Evolutionary conservation across 2,329 filamentous ascomycete genomes (phyloP), one percentile per base, ranked within the genome.

Genomic region (Xylariaceae sp.): DNA sequence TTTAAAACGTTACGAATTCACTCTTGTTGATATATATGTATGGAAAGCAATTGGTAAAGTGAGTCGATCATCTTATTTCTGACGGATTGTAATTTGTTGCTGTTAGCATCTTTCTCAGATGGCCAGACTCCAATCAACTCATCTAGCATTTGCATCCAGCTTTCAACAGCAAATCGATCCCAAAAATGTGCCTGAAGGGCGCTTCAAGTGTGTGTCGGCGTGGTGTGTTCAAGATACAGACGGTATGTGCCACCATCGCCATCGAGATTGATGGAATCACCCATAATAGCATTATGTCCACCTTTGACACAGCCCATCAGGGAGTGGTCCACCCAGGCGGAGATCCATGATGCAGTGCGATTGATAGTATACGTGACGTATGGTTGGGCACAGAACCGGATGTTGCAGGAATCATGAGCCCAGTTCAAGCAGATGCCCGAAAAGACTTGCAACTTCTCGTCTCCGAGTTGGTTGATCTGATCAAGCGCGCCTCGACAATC

Each of bases 301-400:
- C 54, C 56, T 17, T 53, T 44, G 11, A 70, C 58, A 51, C 69
- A 71, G 48, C 54, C 59, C 39, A 71, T 62, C 17, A 71, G 58
- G 3, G 62, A 62, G 47, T 55, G 64, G 51, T 66, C 60, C 13
- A 67, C 61, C 58, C 67, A 71, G 10, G 59, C 61, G 30, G 64
- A 61, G 42, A 70, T 50, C 69, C 69, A 71, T 13, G 62, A 62
- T 10, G 67, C 67, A 9, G 68, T 67, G 30, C 67, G 64, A n/a
- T 66, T 70, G 64, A 70, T 62, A 1, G 66, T 62, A 30, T 56
- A 64, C n/a, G 51, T 35, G 42, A 69, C 58, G 23, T 64, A 70
- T 8, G 66, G 68, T 50, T 67, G 64, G 7, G 69, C 68, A 49
- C 69, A 71, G 58, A 71, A 67, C 9, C 69, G 66, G 44, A 70